phyloP scores from a whole-genome alignment of 805 yeast species.

The Saccharomycopsis schoenii region DNA sequence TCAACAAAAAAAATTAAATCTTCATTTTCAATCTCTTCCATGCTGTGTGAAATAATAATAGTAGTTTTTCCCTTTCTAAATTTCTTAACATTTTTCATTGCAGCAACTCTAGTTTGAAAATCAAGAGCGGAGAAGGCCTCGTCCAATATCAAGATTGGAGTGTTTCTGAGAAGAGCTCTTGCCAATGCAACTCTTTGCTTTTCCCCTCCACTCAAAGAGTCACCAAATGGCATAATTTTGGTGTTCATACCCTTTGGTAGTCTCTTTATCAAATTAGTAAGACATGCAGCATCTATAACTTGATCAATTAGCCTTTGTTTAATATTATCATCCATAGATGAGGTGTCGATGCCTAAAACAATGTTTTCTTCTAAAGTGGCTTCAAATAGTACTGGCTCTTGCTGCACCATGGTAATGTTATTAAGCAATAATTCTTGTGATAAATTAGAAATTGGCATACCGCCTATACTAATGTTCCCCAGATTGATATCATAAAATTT shows the following conservation, averaged over 20 bases:
- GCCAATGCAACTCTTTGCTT: slow-evolving; percentile 78
- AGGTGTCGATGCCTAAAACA: slow-evolving; percentile 33
- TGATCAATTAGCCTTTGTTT: background rate
- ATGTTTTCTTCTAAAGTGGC: slow-evolving; percentile 58
- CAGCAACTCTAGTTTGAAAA: slow-evolving; percentile 30
- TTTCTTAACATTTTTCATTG: slow-evolving; percentile 41
- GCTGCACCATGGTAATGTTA: slow-evolving; percentile 68
- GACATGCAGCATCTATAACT: background rate
- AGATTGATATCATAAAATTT: slow-evolving; percentile 40
- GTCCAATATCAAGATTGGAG: slow-evolving; percentile 73
- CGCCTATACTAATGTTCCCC: slow-evolving; percentile 57
- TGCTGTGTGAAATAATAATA: slow-evolving; percentile 72
- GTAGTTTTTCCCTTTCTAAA: slow-evolving; percentile 71
- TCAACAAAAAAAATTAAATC: slow-evolving; percentile 54
- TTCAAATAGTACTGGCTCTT: slow-evolving; percentile 54
- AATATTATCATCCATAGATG: background rate
- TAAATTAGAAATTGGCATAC: slow-evolving; percentile 33
- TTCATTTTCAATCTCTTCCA: slow-evolving; percentile 40
- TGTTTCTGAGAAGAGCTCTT: slow-evolving; percentile 62
- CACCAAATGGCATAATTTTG: slow-evolving; percentile 29
- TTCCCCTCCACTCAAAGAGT: slow-evolving; percentile 81
- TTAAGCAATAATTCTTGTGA: slow-evolving; percentile 43
- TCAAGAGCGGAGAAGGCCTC: slow-evolving; percentile 85
- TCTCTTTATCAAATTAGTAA: slow-evolving; percentile 24
- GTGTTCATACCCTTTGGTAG: slow-evolving; percentile 51